These are phyloP conservation scores for Panicum virgatum DNA, from an alignment of 202 grass and related monocot species.

Conservation along the genomic window DNA sequence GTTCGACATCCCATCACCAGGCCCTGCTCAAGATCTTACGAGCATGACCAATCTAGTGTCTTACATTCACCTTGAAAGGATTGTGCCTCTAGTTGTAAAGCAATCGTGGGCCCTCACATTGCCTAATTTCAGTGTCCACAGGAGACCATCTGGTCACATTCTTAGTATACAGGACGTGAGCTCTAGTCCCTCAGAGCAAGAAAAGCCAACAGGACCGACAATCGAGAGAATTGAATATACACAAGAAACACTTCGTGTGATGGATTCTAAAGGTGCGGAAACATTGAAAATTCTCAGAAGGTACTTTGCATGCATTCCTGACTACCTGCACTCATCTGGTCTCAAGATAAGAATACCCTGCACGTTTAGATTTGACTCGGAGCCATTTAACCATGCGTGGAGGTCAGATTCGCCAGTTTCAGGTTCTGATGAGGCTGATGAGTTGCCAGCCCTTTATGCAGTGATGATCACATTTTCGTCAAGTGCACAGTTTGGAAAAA, in stretches of 20 bases:
- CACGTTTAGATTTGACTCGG: slow-evolving; percentile 78
- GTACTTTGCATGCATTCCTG: slow-evolving; percentile 79
- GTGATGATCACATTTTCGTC: slow-evolving; percentile 70
- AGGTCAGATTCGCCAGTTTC: slow-evolving; percentile 48
- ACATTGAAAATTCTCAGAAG: slow-evolving; percentile 70
- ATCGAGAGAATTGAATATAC: slow-evolving; percentile 49
- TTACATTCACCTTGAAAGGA: slow-evolving; percentile 86
- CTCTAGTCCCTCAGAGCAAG: slow-evolving; percentile 41
- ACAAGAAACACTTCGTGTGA: slow-evolving; percentile 66
- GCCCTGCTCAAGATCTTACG: slow-evolving; percentile 51
- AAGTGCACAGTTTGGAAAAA: slow-evolving; percentile 67
- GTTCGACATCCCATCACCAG: slow-evolving; percentile 59
- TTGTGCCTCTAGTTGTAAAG: slow-evolving; percentile 71
- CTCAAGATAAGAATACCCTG: slow-evolving; percentile 89
- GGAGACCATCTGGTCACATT: slow-evolving; percentile 52
- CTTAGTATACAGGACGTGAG: slow-evolving; percentile 63
- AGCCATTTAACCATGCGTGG: slow-evolving; percentile 66
- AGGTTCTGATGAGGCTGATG: slow-evolving; percentile 51
- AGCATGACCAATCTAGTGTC: slow-evolving; percentile 54
- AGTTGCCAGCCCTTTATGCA: slow-evolving; percentile 78
- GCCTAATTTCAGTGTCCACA: slow-evolving; percentile 58
- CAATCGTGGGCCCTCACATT: slow-evolving; percentile 76
- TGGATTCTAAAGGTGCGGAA: slow-evolving; percentile 76
- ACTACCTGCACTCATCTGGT: slow-evolving; percentile 64
- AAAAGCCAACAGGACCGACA: slow-evolving; percentile 40